A percentile compares a stretch with the other conserved stretches of the same genome.
phyloP scores from a whole-genome alignment of 352 stramenopile genomes.

The Phytopythium mirpurense region DNA sequence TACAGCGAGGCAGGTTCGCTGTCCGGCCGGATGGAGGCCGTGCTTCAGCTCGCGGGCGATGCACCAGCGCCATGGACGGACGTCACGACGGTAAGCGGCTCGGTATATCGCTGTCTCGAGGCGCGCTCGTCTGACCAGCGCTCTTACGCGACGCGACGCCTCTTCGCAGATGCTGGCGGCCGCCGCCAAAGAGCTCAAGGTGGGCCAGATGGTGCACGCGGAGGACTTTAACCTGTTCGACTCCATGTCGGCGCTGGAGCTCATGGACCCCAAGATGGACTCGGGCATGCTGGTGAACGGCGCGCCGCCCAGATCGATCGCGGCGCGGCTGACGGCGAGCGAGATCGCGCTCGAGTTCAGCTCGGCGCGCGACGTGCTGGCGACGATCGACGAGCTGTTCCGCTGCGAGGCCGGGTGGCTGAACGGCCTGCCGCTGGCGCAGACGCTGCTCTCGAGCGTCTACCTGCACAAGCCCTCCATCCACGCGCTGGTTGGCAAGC shows the following conservation, averaged over 20 bases:
- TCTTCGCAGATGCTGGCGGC: conserved; percentile 37
- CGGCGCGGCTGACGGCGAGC: conserved; percentile 34
- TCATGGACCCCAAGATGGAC: conserved; percentile 95
- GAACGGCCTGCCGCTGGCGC: conserved; percentile 73
- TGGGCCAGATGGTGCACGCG: conserved; percentile 75
- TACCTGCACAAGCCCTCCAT: conserved; percentile 84
- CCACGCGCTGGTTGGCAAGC: conserved; percentile 53
- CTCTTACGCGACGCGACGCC: background rate
- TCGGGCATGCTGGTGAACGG: conserved; percentile 79
- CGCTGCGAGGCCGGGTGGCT: conserved; percentile 79
- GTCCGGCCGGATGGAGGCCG: background rate
- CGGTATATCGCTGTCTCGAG: background rate
- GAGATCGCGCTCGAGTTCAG: conserved; percentile 52
- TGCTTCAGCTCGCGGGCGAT: conserved; percentile 1
- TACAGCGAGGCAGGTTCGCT: background rate
- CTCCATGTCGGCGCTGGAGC: conserved; percentile 92
- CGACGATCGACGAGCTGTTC: conserved; percentile 74
- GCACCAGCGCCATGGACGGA: background rate
- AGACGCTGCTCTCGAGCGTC: conserved; percentile 88
- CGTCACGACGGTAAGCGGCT: conserved; percentile 2
- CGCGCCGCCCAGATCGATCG: conserved; percentile 45
- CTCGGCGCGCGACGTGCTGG: conserved; percentile 61
- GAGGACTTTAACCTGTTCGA: conserved; percentile 90
- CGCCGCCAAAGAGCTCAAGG: conserved; percentile 72
- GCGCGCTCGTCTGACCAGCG: background rate